Base-by-base conservation (phyloP, 306 rosid genomes). In the Vigna radiata region DNA sequence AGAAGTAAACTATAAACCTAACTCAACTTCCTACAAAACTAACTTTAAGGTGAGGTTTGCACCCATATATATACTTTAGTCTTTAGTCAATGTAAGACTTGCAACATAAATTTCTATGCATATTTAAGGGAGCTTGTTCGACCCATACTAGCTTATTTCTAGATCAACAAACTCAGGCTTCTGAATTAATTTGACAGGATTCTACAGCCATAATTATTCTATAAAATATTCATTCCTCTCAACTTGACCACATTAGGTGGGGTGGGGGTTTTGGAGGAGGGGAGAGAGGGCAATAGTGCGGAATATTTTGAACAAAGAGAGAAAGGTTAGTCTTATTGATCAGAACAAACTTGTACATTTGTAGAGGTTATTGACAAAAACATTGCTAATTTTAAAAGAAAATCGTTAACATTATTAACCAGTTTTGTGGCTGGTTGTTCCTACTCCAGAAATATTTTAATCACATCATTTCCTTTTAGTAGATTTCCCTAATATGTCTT, bases 401-500 rank as follows among this genome's bases (percentile, higher is more conserved):
- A 21, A 59, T 77, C 49, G 27, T 19, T 19, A 54, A 41, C 58
- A 56, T 36, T 76, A 29, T 52, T 76, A 52, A 15, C 64, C 65
- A 50, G 29, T 19, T 33, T 49, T 39, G 29, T 21, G 54, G 55
- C 68, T 43, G 44, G 58, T 13, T 77, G 44, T 77, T 66, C 59
- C 49, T 19, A 36, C 13, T 44, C 25, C 36, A 11, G 55, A 59
- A 70, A 49, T 48, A 6, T 16, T 60, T 71, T 70, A 37, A 55
- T 21, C 53, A 49, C 36, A 48, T 44, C 17, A 48, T 54, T 73
- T 23, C 18, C 7, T 48, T 75, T 41, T 19, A 6, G 44, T 60
- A 75, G 50, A 39, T 16, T 68, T 16, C 15, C 76, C 29, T 67
- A 29, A 71, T 36, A 37, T 47, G 61, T 85, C 41, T 56, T 83